Base-by-base conservation (phyloP, 2,329 filamentous ascomycete genomes). In the Botrytis squamosa region DNA sequence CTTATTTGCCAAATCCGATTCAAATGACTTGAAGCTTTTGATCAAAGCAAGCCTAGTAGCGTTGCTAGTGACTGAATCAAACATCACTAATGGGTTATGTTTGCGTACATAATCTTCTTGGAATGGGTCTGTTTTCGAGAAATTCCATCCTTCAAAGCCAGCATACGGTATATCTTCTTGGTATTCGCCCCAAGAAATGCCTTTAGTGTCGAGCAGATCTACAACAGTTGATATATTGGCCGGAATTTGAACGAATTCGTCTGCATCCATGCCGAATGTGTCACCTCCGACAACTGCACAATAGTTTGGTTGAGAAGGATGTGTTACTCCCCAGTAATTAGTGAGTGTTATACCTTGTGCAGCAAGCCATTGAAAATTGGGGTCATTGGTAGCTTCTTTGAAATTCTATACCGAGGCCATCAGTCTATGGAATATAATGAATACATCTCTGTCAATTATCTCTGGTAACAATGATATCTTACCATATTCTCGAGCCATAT, bases 71-170 rank as follows among this genome's bases (percentile, higher is more conserved):
- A 88, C 82, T 12, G 85, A 86, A 74, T 89, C 83, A 79, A 85
- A 89, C 74, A 88, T 82, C 69, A 89, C 82, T 0, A 83, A 66
- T 80, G 80, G 63, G 42, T 91, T 90, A 81, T 91, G 89, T 82
- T 91, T 91, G 73, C 90, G 86, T 46, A 91, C 89, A 78, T 92
- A 91, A 81, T 87, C 86, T 75, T 90, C 88, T 40, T 85, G 84
- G 6, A 84, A 84, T 1, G 85, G 89, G 75, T 86, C 78, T 73
- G 86, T 86, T 76, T 90, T 89, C 33, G 85, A 84, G 77, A 83
- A 88, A 60, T 85, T 82, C 70, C 70, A 75, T 36, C 84, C 85
- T 74, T 85, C 81, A 75, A 85, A 86, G 1, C 85, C 85, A 10
- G 83, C 80, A 76, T 84, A 87, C 0, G 85, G 85, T 83, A 85